phyloP scores from a whole-genome alignment of 305 asterid species.

The Fraxinus sp. region DNA sequence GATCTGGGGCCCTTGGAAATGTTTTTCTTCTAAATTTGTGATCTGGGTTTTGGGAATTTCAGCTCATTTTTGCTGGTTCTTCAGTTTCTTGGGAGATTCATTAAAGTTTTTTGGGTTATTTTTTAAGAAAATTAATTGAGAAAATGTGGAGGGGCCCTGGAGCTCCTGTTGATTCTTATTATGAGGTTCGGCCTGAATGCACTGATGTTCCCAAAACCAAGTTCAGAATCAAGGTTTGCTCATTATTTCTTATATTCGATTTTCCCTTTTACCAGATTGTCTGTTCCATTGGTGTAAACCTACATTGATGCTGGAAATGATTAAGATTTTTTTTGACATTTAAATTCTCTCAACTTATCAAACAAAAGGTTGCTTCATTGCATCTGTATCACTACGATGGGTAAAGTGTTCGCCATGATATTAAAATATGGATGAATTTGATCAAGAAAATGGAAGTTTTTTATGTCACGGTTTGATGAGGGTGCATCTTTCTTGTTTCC shows the following conservation, averaged over 20 bases:
- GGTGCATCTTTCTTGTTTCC: background rate
- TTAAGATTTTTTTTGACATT: background rate
- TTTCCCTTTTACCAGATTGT: slow-evolving; percentile 6
- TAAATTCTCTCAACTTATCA: slow-evolving; percentile 2
- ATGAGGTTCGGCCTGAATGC: slow-evolving; percentile 81
- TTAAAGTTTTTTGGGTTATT: background rate
- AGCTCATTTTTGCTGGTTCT: slow-evolving; percentile 28
- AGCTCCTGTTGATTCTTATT: slow-evolving; percentile 73
- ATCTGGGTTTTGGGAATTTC: slow-evolving; percentile 39
- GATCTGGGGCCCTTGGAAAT: slow-evolving; percentile 29
- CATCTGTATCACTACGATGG: background rate
- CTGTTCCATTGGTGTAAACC: background rate
- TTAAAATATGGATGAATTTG: slow-evolving; percentile 1
- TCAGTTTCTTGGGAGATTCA: slow-evolving; percentile 18
- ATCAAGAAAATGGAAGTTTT: background rate
- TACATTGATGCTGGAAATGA: background rate
- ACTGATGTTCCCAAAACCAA: slow-evolving; percentile 79
- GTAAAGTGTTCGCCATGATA: background rate
- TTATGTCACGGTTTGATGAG: background rate
- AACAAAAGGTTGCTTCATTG: background rate
- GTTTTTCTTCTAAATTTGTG: slow-evolving; percentile 24
- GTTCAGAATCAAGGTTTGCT: slow-evolving; percentile 77
- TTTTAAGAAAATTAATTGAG: slow-evolving; percentile 5
- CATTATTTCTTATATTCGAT: background rate
- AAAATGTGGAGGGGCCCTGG: slow-evolving; percentile 87